Evolutionary conservation across 2,329 filamentous ascomycete species (phyloP), one percentile per base, ranked within the genome.

Genomic region (Didymella pinodella): DNA sequence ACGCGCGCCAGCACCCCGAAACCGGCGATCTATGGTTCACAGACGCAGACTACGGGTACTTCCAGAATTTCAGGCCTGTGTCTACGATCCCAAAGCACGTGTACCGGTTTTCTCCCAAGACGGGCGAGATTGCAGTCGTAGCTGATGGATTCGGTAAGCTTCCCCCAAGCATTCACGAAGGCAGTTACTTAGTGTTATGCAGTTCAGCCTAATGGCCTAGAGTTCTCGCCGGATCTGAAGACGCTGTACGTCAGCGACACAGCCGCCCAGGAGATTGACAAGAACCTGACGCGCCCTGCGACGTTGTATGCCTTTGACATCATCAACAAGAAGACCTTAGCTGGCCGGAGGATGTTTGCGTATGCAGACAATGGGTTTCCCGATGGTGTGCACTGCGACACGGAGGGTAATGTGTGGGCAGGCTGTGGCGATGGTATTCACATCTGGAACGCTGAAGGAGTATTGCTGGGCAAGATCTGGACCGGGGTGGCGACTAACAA

Each of bases 351-450:
- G 55, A 79, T 82, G 0, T 90, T 90, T 66, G 86, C 87, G 0
- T 87, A 82, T 60, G 77, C 79, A 2, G 79, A 83, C 46, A 69
- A 78, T 2, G 83, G 85, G 2, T 76, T 86, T 2, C 86, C 87
- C 0, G 88, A 90, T 62, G 88, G 88, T 8, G 75, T 85, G 59
- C 83, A 84, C 62, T 79, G 80, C 40, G 85, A 87, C 64, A 77
- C 76, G 1, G 64, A 80, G 3, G 85, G 85, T 2, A 86, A 86
- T 67, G 80, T 87, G 1, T 87, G 85, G 72, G 79, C 80, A 26
- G 84, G 82, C 0, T 84, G 82, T 59, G 82, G 82, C 0, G 84
- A 86, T 65, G 84, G 84, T 0, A 74, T 86, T 20, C 79, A 85
- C 57, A 78, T 86, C 8, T 87, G 84, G 83, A 80, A 77, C 55